Conservation (phyloP, 2,329 filamentous ascomycete species). For the Penicillium freii region DNA sequence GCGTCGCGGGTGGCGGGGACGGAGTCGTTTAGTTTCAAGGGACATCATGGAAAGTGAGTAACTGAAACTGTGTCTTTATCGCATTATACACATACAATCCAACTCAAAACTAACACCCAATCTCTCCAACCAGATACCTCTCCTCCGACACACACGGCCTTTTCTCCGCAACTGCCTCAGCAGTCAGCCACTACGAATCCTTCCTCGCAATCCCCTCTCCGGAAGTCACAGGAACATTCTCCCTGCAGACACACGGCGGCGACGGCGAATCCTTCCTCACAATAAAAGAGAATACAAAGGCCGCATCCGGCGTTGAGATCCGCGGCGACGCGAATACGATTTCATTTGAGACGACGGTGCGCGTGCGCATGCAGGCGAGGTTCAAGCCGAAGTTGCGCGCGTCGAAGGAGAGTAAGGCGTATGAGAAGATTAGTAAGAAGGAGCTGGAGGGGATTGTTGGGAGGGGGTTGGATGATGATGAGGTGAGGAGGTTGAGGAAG, state of each 20-base stretch:
- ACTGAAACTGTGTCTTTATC: not conserved
- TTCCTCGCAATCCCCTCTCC: conserved; percentile 65
- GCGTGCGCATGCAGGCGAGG: conserved; percentile 89
- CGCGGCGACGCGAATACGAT: conserved; percentile 71
- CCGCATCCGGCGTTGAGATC: conserved; percentile 59
- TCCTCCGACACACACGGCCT: conserved; percentile 81
- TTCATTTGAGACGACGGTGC: conserved; percentile 67
- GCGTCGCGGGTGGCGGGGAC: conserved; percentile 80
- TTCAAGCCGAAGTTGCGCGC: conserved; percentile 84
- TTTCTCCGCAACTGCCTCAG: conserved; percentile 73
- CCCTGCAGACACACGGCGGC: conserved; percentile 61
- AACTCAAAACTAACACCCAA: not conserved
- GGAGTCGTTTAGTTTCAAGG: conserved; percentile 80
- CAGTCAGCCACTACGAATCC: conserved; percentile 79
- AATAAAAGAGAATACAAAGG: conserved; percentile 54
- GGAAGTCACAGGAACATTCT: conserved; percentile 69
- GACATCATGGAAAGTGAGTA: conserved; percentile 74
- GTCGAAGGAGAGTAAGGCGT: conserved; percentile 76
- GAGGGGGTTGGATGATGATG: conserved; percentile 73
- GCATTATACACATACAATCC: not conserved
- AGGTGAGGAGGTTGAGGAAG: conserved; percentile 78
- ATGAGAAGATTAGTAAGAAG: conserved; percentile 79
- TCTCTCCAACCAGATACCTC: conserved; percentile 62
- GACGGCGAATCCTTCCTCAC: conserved; percentile 68
- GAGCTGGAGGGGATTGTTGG: conserved; percentile 83